Percentiles rank a stretch among this genome's conserved stretches.
Conservation (phyloP, 306 rosid species). For the Carpinus fangiana region DNA sequence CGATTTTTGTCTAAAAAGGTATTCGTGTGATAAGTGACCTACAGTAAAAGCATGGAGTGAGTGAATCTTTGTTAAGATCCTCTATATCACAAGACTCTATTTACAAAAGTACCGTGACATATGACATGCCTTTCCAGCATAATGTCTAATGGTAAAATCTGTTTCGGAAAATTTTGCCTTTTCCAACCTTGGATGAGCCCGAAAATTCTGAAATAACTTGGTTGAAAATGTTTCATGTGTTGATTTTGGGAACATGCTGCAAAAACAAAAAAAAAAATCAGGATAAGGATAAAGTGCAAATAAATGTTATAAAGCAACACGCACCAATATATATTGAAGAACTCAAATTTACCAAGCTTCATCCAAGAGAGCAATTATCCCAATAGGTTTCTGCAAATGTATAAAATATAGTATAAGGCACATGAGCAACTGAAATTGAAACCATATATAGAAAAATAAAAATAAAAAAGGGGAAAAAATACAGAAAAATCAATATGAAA, state of each 20-base stretch:
- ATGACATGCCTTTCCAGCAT: slow-evolving; percentile 92
- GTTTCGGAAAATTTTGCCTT: slow-evolving; percentile 90
- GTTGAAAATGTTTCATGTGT: slow-evolving; percentile 89
- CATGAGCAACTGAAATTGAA: slow-evolving; percentile 23
- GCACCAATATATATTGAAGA: slow-evolving; percentile 54
- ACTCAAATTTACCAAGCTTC: slow-evolving; percentile 91
- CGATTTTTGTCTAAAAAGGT: slow-evolving; percentile 90
- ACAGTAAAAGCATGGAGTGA: slow-evolving; percentile 27
- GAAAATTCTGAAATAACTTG: slow-evolving; percentile 85
- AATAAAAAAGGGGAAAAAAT: slow-evolving; percentile 3
- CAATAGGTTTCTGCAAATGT: slow-evolving; percentile 91
- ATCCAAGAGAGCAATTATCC: slow-evolving; percentile 85
- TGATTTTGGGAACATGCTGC: slow-evolving; percentile 98
- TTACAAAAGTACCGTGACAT: slow-evolving; percentile 15
- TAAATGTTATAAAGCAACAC: slow-evolving; percentile 28
- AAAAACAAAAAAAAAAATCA: slow-evolving; percentile 40
- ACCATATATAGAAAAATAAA: slow-evolving; percentile 7
- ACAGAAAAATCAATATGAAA: slow-evolving; percentile 7
- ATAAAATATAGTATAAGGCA: slow-evolving; percentile 29
- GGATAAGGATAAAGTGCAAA: slow-evolving; percentile 42
- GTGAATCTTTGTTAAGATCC: slow-evolving; percentile 14
- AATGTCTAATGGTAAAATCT: slow-evolving; percentile 86
- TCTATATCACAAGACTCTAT: slow-evolving; percentile 6
- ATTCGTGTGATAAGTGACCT: slow-evolving; percentile 96
- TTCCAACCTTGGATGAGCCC: slow-evolving; percentile 73